These are phyloP conservation scores for Candida frijolesensis DNA, from an alignment of 1,139 yeast genomes.

Conservation along the genomic window DNA sequence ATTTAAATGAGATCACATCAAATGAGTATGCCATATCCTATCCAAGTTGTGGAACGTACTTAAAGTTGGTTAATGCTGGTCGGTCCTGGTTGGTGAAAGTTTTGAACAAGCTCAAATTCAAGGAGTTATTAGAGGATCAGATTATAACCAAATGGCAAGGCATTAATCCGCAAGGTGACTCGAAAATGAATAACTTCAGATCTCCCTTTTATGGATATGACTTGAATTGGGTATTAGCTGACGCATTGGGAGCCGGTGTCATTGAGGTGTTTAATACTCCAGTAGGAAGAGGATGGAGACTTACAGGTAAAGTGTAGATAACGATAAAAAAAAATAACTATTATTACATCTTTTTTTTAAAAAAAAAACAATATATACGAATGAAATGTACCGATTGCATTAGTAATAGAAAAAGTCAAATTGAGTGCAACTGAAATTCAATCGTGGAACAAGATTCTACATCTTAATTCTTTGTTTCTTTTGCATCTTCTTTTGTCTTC, in stretches of 20 bases:
- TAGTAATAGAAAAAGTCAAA: background rate
- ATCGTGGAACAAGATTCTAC: conserved; percentile 19
- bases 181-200: conserved; percentile 48
- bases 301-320: conserved; percentile 47
- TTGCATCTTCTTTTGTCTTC: conserved; percentile 44
- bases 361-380: background rate
- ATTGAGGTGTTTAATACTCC: conserved; percentile 70
- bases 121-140: conserved; percentile 55
- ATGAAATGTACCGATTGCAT: background rate
- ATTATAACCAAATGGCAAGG: conserved; percentile 56
- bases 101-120: conserved; percentile 46
- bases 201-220: conserved; percentile 62
- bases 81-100: conserved; percentile 53
- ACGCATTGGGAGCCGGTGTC: conserved; percentile 68
- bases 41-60: conserved; percentile 64
- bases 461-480: conserved; percentile 45
- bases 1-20: conserved; percentile 47
- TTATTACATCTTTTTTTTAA: background rate
- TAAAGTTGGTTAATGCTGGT: conserved; percentile 49
- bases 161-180: conserved; percentile 24
- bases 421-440: background rate
- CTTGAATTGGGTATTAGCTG: conserved; percentile 65
- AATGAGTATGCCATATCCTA: conserved; percentile 52
- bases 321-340: background rate
- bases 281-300: conserved; percentile 69